A percentile compares a stretch with the other conserved stretches of the same genome.
Conservation (phyloP, 208 protist genomes). For the Endotrypanum monterogeii region DNA sequence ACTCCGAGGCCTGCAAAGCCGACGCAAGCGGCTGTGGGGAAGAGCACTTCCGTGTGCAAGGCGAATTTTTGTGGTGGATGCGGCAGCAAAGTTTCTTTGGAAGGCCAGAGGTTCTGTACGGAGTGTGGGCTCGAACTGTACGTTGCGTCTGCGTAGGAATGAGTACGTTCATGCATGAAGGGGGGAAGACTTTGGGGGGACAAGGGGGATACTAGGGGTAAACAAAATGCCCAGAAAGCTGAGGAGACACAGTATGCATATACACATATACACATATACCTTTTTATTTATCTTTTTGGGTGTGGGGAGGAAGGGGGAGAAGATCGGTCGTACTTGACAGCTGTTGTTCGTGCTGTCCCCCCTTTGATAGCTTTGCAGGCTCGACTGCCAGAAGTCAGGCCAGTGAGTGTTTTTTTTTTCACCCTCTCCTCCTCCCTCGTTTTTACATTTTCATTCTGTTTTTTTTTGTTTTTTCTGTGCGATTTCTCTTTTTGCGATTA, state of each 20-base stretch:
- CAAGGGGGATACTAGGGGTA: background rate
- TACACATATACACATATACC: no score
- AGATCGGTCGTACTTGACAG: no score
- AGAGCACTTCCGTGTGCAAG: background rate
- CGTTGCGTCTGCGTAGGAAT: background rate
- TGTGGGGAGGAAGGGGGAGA: no score
- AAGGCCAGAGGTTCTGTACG: conserved; percentile 57
- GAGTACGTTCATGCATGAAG: background rate
- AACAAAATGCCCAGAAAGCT: no score
- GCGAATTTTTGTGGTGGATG: conserved; percentile 72
- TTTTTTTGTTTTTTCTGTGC: conserved; percentile 4
- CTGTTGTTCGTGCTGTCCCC: no score
- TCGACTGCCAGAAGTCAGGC: no score
- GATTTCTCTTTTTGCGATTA: no score
- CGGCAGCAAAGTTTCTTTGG: conserved; percentile 37
- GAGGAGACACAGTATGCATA: no score
- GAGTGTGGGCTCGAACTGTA: conserved; percentile 66
- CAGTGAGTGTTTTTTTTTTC: background rate
- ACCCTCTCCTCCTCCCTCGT: background rate
- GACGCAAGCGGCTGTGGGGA: background rate
- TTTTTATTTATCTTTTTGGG: no score
- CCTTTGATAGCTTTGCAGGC: no score
- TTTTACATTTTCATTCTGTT: no score
- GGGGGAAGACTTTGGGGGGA: background rate
- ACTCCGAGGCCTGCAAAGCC: conserved; percentile 7